These are phyloP conservation scores for Backusella mclennaniae DNA, from an alignment of 192 early-diverging fungal genomes.

Conservation along the genomic window DNA sequence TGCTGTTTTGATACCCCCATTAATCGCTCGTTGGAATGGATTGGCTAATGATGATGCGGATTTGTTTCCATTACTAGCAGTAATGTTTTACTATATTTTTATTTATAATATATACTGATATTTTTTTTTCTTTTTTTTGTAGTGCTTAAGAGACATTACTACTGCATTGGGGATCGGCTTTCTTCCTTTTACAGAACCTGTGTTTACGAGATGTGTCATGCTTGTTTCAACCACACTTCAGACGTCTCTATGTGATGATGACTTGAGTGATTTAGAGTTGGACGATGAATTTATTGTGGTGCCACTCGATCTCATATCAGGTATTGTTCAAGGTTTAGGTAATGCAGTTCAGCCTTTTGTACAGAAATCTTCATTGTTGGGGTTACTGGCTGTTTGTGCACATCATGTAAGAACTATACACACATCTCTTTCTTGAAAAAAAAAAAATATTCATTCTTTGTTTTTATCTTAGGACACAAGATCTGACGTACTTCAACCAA, in stretches of 20 bases:
- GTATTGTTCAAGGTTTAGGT: conserved; percentile 89
- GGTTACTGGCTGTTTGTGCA: conserved; percentile 80
- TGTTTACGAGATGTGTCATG: conserved; percentile 88
- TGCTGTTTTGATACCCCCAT: conserved; percentile 82
- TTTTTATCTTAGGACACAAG: neutral
- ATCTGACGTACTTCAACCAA: conserved; percentile 15
- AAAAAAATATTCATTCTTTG: neutral
- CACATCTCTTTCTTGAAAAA: neutral
- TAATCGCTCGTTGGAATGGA: conserved; percentile 82
- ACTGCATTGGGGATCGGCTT: conserved; percentile 88
- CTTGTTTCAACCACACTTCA: conserved; percentile 79
- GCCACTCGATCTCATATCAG: conserved; percentile 90
- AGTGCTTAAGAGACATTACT: conserved; percentile 49
- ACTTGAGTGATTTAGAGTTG: conserved; percentile 48
- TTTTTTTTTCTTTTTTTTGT: neutral
- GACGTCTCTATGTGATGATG: conserved; percentile 46
- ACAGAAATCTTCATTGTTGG: conserved; percentile 61
- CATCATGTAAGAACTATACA: conserved; percentile 43
- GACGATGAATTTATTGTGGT: conserved; percentile 97
- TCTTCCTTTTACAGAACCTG: conserved; percentile 75
- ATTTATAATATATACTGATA: neutral
- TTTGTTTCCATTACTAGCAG: conserved; percentile 91
- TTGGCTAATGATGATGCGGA: conserved; percentile 83
- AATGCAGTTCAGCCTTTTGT: conserved; percentile 73
- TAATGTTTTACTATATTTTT: conserved; percentile 25